phyloP scores from a whole-genome alignment of 306 rosid species.

The Begonia fuchsioides region DNA sequence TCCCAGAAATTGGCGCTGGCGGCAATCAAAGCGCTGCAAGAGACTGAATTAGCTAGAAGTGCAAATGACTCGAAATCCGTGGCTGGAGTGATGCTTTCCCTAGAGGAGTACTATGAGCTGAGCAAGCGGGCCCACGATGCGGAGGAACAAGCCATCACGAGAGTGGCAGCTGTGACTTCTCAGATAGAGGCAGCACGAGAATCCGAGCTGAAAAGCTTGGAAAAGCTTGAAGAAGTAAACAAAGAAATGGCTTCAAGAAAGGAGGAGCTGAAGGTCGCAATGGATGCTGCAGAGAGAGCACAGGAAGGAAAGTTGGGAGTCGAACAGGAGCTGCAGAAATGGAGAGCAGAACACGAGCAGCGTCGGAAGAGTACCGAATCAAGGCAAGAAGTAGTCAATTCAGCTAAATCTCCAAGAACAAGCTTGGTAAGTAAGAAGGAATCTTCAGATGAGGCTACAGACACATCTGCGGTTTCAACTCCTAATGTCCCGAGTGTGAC shows the following conservation, averaged over 20 bases:
- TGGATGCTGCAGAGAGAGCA: slow-evolving; percentile 84
- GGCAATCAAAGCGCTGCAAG: slow-evolving; percentile 81
- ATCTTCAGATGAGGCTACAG: background rate
- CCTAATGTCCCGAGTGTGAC: slow-evolving; percentile 35
- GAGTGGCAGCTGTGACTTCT: slow-evolving; percentile 57
- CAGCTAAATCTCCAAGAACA: slow-evolving; percentile 36
- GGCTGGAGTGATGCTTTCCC: slow-evolving; percentile 52
- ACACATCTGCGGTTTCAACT: slow-evolving; percentile 9
- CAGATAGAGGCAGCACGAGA: slow-evolving; percentile 57
- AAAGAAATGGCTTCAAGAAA: slow-evolving; percentile 51
- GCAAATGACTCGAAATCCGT: slow-evolving; percentile 30
- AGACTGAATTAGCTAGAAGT: slow-evolving; percentile 51
- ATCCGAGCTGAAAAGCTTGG: slow-evolving; percentile 56
- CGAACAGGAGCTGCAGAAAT: slow-evolving; percentile 57
- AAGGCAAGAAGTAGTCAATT: slow-evolving; percentile 30
- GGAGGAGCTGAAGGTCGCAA: slow-evolving; percentile 49
- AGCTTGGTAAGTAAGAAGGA: background rate
- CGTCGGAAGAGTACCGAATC: slow-evolving; percentile 46
- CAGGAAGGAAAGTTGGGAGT: slow-evolving; percentile 44
- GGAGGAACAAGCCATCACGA: slow-evolving; percentile 56
- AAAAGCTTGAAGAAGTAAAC: slow-evolving; percentile 63
- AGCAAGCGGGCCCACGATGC: slow-evolving; percentile 82
- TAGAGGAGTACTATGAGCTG: slow-evolving; percentile 82
- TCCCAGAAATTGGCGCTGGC: slow-evolving; percentile 66
- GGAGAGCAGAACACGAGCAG: slow-evolving; percentile 79